Percentiles rank a stretch among this genome's conserved stretches.
Evolutionary conservation across 1,284 basidiomycete genomes (phyloP).

Genomic region (Trichosporon sp.): DNA sequence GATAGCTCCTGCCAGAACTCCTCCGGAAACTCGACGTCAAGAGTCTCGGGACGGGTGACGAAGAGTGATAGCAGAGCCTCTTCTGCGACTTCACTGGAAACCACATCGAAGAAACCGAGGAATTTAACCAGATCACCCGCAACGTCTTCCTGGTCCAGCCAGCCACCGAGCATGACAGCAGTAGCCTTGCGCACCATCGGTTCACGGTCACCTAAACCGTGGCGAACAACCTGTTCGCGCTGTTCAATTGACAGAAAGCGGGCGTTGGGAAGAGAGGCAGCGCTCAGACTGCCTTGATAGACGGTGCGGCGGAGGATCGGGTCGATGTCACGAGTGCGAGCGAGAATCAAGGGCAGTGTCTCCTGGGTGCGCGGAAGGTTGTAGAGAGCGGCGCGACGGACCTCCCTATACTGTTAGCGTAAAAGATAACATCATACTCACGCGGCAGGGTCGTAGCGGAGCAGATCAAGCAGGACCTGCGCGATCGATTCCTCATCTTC

Average conservation of each 20-base stretch:
- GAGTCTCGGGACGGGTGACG: constrained; percentile 64
- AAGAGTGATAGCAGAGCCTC: constrained; percentile 70
- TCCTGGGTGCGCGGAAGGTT: constrained; percentile 69
- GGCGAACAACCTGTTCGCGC: constrained; percentile 73
- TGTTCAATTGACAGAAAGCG: constrained; percentile 72
- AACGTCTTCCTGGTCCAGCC: constrained; percentile 66
- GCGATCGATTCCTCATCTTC: constrained; percentile 68
- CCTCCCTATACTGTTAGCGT: constrained; percentile 66
- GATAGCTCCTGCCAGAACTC: constrained; percentile 70
- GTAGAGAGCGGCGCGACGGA: constrained; percentile 81
- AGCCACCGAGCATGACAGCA: constrained; percentile 72
- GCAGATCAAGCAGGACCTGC: constrained; percentile 71
- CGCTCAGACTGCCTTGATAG: constrained; percentile 66
- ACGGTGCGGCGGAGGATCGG: constrained; percentile 77
- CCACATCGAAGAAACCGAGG: constrained; percentile 67
- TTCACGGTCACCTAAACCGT: constrained; percentile 87
- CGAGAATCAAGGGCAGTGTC: constrained; percentile 71
- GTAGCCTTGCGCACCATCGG: constrained; percentile 77
- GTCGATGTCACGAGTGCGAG: constrained; percentile 83
- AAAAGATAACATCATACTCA: constrained; percentile 58
- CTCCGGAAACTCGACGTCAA: constrained; percentile 76
- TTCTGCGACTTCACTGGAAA: constrained; percentile 64
- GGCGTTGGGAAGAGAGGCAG: constrained; percentile 65
- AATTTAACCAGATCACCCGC: constrained; percentile 62
- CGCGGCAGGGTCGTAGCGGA: constrained; percentile 77